Conservation (phyloP, 148 eudicot species). For the Polygonum aviculare region DNA sequence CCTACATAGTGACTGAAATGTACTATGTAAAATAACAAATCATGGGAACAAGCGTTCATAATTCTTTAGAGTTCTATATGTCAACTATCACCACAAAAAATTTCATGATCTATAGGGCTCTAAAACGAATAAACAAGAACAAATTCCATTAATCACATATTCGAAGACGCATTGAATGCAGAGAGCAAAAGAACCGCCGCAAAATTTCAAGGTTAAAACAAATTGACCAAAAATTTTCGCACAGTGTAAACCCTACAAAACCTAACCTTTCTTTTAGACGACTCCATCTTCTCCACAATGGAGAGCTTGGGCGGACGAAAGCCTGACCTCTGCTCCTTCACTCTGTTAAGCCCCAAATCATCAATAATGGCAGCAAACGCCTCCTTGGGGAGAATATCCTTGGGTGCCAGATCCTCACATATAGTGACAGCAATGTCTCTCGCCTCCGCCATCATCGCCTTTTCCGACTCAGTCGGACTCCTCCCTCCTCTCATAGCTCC, state of each 20-base stretch:
- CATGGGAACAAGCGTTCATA: background rate
- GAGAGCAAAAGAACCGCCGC: background rate
- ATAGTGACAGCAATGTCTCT: slow-evolving; percentile 47
- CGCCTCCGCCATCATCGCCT: slow-evolving; percentile 69
- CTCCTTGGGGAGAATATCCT: slow-evolving; percentile 65
- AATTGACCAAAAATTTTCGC: background rate
- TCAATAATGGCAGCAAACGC: slow-evolving; percentile 54
- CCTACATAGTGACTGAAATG: background rate
- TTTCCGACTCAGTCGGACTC: slow-evolving; percentile 54
- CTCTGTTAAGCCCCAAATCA: slow-evolving; percentile 66
- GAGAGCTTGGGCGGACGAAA: slow-evolving; percentile 54
- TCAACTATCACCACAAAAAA: background rate
- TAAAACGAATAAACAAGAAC: background rate
- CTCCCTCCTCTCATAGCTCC: slow-evolving; percentile 80
- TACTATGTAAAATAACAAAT: background rate
- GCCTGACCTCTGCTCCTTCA: slow-evolving; percentile 47
- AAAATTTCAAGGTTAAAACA: background rate
- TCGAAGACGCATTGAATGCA: background rate
- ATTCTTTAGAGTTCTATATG: background rate
- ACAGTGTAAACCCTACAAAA: background rate
- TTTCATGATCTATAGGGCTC: background rate
- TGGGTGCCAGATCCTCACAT: slow-evolving; percentile 58
- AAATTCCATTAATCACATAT: background rate
- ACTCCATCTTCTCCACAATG: slow-evolving; percentile 48
- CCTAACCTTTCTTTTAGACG: slow-evolving; percentile 57